Evolutionary conservation across 2,329 filamentous ascomycete species (phyloP), one percentile per base, ranked within the genome.

Genomic region (Trichoderma harzianum): DNA sequence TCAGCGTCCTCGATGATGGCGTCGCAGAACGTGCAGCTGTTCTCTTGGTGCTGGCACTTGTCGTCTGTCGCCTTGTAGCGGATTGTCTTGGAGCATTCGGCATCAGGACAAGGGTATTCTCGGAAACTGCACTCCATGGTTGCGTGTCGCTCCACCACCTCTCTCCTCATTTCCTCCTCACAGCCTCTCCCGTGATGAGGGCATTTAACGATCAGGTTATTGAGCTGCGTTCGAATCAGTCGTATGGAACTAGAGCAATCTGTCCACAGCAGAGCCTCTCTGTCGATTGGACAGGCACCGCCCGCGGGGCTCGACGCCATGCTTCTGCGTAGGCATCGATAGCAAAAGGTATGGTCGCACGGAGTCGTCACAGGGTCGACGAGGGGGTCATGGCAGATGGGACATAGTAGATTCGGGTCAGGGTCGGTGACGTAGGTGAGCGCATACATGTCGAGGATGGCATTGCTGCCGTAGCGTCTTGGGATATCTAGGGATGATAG

Each of bases 331-430:
- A 91, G 82, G 76, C 90, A 92, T 5, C 83, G 82, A 66, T 86
- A 85, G 76, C 90, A 92, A 77, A 92, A 92, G 14, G 88, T 89
- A 78, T 92, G 90, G 72, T 90, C 87, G 79, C 90, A 92, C 8
- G 82, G 81, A 1, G 89, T 91, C 55, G 89, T 89, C 62, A 89
- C 83, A 0, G 90, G 89, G 16, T 87, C 83, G 62, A 91, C 82
- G 55, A 91, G 84, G 3, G 90, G 87, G 12, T 88, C 85, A 75
- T 87, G 88, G 80, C 90, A 92, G 73, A 89, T 86, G 4, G 86
- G 86, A 65, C 84, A 86, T 70, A 88, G 80, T 14, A 87, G 78
- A 62, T 85, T 86, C 70, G 84, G 79, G 75, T 88, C 86, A 43
- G 80, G 76, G 21, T 82, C 83, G 57, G 77, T 74, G 70, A 83